Evolutionary conservation across 1,284 basidiomycete species (phyloP), one percentile per base, ranked within the genome.

Genomic region (Apiotrichum mycotoxinovorans): DNA sequence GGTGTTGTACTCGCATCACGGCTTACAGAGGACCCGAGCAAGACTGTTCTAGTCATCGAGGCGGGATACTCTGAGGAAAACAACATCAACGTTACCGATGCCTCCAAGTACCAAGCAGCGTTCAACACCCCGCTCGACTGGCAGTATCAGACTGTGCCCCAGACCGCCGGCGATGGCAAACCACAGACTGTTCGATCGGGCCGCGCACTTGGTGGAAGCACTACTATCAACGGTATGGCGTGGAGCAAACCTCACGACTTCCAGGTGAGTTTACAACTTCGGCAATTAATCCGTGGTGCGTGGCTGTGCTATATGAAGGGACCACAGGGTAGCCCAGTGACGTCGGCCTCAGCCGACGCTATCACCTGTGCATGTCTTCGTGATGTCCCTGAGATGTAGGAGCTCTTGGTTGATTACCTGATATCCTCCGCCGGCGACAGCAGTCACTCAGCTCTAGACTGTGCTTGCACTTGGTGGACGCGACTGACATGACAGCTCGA

Each of bases 1-100:
- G 87, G 86, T 3, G 78, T 82, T 10, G 84, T 83, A 0, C 80
- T 88, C 8, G 86, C 86, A 3, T 77, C 79, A 15, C 79, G 86
- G 4, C 78, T 88, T 26, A 71, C 83, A 0, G 85, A 86, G 65
- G 80, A 87, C 62, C 67, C 82, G 1, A 64, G 66, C 10, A 72
- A 80, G 49, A 80, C 80, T 1, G 69, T 76, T 1, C 56, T 77
- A 51, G 59, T 75, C 20, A 61, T 75, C 41, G 73, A 75, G 54
- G 67, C 68, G 1, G 73, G 73, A 4, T 60, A 65, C 27, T 62
- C 68, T 46, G 62, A 73, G 52, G 65, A 68, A 52, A 38, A 38
- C 33, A 64, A 66, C 45, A 12, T 42, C n/a, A 59, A 60, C 48
- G 68, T 72, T 7, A 65, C 63, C 4, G 64, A 64, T 47, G 56